phyloP scores from a whole-genome alignment of 305 asterid genomes.

The Fraxinus sp. region DNA sequence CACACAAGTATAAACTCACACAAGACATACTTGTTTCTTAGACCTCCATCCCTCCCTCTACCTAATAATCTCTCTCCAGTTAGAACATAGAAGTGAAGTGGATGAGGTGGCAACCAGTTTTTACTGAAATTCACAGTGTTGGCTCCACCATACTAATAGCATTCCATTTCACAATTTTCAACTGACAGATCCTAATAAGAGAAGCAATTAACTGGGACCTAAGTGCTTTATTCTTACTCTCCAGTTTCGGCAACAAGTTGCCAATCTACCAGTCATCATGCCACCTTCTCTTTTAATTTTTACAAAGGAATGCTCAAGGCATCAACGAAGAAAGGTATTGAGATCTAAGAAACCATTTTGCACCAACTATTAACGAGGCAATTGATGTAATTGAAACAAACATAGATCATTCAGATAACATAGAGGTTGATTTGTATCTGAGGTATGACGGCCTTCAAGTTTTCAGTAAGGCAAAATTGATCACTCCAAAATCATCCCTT shows the following conservation, averaged over 20 bases:
- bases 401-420: neutral
- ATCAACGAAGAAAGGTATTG: neutral
- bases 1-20: slow-evolving; percentile 14
- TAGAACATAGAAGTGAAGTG: neutral
- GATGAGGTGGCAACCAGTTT: neutral
- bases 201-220: neutral
- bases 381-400: neutral
- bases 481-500: neutral
- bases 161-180: neutral
- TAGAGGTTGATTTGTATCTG: neutral
- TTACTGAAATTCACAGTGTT: neutral
- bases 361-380: neutral
- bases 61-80: neutral
- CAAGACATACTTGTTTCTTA: neutral
- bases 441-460: neutral
- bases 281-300: neutral
- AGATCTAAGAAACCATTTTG: neutral
- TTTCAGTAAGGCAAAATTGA: neutral
- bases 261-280: neutral
- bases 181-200: neutral
- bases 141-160: neutral
- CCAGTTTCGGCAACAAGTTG: neutral
- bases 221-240: neutral
- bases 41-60: neutral
- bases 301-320: neutral